phyloP scores from a whole-genome alignment of 352 stramenopile species.

The Phytophthora sansomeana region DNA sequence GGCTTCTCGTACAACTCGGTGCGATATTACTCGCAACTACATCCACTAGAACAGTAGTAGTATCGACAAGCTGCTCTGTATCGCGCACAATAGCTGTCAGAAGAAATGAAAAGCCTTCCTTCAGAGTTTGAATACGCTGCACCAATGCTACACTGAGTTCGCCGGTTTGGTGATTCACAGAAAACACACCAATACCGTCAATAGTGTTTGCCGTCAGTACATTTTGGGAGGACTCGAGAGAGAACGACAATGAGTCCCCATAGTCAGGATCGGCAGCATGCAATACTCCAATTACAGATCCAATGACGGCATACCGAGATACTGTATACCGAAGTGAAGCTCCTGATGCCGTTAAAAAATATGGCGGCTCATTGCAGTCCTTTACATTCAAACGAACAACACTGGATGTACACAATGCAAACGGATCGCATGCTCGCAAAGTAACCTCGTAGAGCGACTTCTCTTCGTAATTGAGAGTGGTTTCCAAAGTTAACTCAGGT shows the following conservation, averaged over 20 bases:
- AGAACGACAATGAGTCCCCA: conserved; percentile 28
- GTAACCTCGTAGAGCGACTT: conserved; percentile 13
- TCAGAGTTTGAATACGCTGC: conserved; percentile 19
- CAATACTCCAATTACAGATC: conserved; percentile 23
- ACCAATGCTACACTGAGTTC: conserved; percentile 17
- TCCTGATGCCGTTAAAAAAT: conserved; percentile 4
- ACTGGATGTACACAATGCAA: conserved; percentile 22
- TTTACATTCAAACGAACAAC: conserved; percentile 19
- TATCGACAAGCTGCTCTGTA: conserved; percentile 2
- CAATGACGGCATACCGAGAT: conserved; percentile 22
- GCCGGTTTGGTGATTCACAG: conserved; percentile 26
- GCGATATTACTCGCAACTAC: conserved; percentile 28
- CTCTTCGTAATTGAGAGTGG: conserved; percentile 21
- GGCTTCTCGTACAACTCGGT: conserved; percentile 12
- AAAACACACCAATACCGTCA: conserved; percentile 28
- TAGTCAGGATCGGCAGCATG: conserved; percentile 33
- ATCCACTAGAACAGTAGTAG: conserved; percentile 9
- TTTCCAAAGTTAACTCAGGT: conserved; percentile 21
- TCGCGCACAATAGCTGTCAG: conserved; percentile 26
- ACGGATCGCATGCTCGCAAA: conserved; percentile 34
- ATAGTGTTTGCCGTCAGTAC: background rate
- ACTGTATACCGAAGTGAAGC: conserved; percentile 8
- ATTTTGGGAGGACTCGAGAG: conserved; percentile 2
- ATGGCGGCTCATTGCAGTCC: conserved; percentile 32
- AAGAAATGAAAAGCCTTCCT: conserved; percentile 16